phyloP scores from a whole-genome alignment of 441 rosid species.

The Macaranga tanarius region DNA sequence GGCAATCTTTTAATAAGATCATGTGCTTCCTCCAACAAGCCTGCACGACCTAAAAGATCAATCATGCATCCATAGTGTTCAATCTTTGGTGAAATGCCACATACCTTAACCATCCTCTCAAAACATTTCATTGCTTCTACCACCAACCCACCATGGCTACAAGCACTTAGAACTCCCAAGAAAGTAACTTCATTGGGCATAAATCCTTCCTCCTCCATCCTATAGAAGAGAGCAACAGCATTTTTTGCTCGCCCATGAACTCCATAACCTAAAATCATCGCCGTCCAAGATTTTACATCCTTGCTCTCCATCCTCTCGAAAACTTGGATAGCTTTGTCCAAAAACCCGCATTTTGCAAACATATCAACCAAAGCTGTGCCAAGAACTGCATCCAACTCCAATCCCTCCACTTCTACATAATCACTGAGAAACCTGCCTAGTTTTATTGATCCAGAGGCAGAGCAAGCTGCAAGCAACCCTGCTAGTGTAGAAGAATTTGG shows the following conservation, averaged over 20 bases:
- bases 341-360: slow-evolving; percentile 56
- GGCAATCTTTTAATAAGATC: slow-evolving; percentile 46
- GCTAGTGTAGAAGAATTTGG: slow-evolving; percentile 55
- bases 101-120: slow-evolving; percentile 49
- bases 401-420: slow-evolving; percentile 39
- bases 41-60: slow-evolving; percentile 64
- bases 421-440: slow-evolving; percentile 38
- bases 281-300: slow-evolving; percentile 64
- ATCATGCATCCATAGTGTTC: slow-evolving; percentile 69
- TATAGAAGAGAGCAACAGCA: slow-evolving; percentile 41
- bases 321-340: slow-evolving; percentile 44
- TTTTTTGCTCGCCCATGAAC: slow-evolving; percentile 50
- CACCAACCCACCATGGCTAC: slow-evolving; percentile 67
- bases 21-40: slow-evolving; percentile 56
- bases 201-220: slow-evolving; percentile 53
- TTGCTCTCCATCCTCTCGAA: slow-evolving; percentile 46
- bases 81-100: slow-evolving; percentile 40
- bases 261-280: slow-evolving; percentile 61
- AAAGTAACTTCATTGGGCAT: slow-evolving; percentile 61
- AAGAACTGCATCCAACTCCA: slow-evolving; percentile 44
- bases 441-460: slow-evolving; percentile 37
- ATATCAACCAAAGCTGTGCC: slow-evolving; percentile 64
- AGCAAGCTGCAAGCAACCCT: slow-evolving; percentile 54
- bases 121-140: slow-evolving; percentile 49
- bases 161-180: slow-evolving; percentile 58